Conservation (phyloP, 371 early-diverging fungal genomes). For the Dipsacomyces acuminosporus region DNA sequence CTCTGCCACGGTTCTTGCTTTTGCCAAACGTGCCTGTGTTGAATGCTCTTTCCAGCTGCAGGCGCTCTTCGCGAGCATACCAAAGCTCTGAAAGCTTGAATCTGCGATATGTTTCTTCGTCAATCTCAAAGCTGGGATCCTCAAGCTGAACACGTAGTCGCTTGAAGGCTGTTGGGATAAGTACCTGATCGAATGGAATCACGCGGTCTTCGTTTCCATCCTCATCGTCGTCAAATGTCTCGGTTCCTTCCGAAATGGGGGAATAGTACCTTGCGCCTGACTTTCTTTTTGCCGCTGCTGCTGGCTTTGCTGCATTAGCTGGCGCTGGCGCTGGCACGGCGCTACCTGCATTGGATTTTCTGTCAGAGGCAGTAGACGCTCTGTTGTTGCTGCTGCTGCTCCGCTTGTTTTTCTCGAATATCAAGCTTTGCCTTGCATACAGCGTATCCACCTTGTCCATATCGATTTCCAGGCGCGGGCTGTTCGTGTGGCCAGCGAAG, state of each 20-base stretch:
- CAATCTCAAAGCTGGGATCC: constrained; percentile 31
- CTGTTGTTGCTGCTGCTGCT: background rate
- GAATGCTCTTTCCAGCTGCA: constrained; percentile 28
- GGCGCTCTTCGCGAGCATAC: constrained; percentile 43
- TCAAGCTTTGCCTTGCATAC: constrained; percentile 34
- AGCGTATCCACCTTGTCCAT: constrained; percentile 41
- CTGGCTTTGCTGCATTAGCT: background rate
- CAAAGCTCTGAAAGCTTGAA: constrained; percentile 44
- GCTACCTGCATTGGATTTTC: no score
- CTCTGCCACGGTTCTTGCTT: constrained; percentile 15
- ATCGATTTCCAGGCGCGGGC: constrained; percentile 33
- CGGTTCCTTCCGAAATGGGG: no score
- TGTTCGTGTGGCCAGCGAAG: constrained; percentile 23
- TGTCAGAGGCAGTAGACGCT: no score
- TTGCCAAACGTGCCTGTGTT: constrained; percentile 17
- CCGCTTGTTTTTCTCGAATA: constrained; percentile 30
- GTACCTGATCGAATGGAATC: constrained; percentile 44
- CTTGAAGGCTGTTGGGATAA: constrained; percentile 45
- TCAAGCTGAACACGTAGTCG: constrained; percentile 29
- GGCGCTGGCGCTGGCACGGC: no score
- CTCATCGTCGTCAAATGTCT: background rate
- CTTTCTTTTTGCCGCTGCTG: background rate
- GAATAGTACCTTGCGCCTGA: no score
- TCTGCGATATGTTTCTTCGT: constrained; percentile 37
- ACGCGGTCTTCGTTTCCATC: constrained; percentile 13